phyloP scores from a whole-genome alignment of 306 rosid species.

The Morella rubra region DNA sequence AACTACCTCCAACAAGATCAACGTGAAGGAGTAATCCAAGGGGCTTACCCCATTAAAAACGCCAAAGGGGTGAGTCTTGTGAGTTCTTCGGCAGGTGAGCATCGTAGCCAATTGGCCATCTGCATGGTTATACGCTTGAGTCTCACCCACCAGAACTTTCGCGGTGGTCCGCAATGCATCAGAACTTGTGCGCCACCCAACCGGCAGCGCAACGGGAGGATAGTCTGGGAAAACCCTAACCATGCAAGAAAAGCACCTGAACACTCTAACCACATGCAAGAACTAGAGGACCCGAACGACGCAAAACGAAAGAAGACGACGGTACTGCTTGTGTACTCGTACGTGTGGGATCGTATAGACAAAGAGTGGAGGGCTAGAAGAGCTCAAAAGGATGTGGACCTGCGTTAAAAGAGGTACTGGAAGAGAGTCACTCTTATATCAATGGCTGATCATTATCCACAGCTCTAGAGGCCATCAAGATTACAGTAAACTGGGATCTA shows the following conservation, averaged over 20 bases:
- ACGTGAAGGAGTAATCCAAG: constrained; percentile 34
- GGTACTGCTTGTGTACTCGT: too few relatives aligned
- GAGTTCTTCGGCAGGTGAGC: background rate
- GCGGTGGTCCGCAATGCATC: background rate
- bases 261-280: constrained; percentile 15
- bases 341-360: background rate
- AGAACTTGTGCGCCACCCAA: constrained; percentile 17
- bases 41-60: constrained; percentile 51
- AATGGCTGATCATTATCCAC: constrained; percentile 27
- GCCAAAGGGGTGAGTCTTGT: constrained; percentile 2
- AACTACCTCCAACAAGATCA: constrained; percentile 41
- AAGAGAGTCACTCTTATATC: constrained; percentile 21
- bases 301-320: too few relatives aligned
- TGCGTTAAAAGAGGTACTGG: constrained; percentile 52
- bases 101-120: background rate
- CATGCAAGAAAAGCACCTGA: constrained; percentile 38
- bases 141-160: constrained; percentile 9
- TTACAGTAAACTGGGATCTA: too few relatives aligned
- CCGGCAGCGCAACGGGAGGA: constrained; percentile 22
- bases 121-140: background rate
- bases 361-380: background rate
- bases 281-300: too few relatives aligned
- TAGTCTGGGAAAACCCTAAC: constrained; percentile 40
- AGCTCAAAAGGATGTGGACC: constrained; percentile 38
- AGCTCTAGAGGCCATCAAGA: too few relatives aligned